These are phyloP conservation scores for Sporisorium graminicola DNA, from an alignment of 1,284 basidiomycete genomes.

Conservation along the genomic window DNA sequence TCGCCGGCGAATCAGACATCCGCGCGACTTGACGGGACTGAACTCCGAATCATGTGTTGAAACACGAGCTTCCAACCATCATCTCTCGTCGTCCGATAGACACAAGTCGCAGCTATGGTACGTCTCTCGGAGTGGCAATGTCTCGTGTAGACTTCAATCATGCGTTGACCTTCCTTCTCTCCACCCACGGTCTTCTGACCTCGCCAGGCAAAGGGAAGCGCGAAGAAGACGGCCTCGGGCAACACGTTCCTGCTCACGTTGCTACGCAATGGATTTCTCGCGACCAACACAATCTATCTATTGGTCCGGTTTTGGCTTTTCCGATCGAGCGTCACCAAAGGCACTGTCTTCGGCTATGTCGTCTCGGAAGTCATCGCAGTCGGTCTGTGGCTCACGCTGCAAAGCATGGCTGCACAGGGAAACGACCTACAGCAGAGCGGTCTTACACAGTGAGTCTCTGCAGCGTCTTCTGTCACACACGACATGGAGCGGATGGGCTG, in stretches of 20 bases:
- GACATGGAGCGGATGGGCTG: background rate
- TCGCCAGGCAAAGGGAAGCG: conserved; percentile 54
- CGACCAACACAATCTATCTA: conserved; percentile 62
- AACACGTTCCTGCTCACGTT: conserved; percentile 57
- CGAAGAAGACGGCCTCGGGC: conserved; percentile 51
- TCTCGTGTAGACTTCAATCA: too few relatives aligned
- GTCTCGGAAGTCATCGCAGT: conserved; percentile 64
- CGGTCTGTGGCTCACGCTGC: conserved; percentile 58
- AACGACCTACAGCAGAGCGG: conserved; percentile 66
- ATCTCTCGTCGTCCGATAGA: background rate
- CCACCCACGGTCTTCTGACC: too few relatives aligned
- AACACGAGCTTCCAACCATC: conserved; percentile 2
- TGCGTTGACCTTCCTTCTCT: too few relatives aligned
- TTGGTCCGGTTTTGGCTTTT: conserved; percentile 54
- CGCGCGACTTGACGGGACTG: conserved; percentile 5
- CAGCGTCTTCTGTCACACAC: background rate
- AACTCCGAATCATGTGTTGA: background rate
- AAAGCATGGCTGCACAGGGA: conserved; percentile 66
- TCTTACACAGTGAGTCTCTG: conserved; percentile 62
- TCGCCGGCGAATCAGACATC: conserved; percentile 10
- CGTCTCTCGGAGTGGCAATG: background rate
- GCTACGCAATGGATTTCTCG: conserved; percentile 61
- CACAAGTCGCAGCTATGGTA: conserved; percentile 8
- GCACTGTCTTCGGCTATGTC: conserved; percentile 50
- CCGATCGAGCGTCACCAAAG: conserved; percentile 30